phyloP scores from a whole-genome alignment of 2,329 filamentous ascomycete species.

The Lojkania enalia region DNA sequence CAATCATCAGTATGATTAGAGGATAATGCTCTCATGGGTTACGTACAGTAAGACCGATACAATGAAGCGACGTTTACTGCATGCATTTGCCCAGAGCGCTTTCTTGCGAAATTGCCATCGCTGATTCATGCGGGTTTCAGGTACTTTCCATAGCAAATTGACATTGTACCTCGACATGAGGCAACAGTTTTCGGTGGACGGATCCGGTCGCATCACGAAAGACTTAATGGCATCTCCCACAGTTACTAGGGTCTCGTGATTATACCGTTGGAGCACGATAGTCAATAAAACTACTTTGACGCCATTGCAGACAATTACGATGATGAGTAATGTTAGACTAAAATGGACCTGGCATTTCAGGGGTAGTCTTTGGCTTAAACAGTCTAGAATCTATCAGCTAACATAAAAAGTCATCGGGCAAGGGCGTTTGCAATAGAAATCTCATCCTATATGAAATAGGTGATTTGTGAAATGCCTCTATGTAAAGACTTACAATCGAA shows the following conservation, averaged over 20 bases:
- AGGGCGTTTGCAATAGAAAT: slow-evolving; percentile 3
- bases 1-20: too few species aligned
- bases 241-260: slow-evolving; percentile 22
- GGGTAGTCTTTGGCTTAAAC: slow-evolving; percentile 12
- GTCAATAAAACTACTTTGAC: slow-evolving; percentile 27
- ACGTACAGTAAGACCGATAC: not conserved
- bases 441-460: too few species aligned
- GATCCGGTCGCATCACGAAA: slow-evolving; percentile 13
- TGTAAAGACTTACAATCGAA: too few species aligned
- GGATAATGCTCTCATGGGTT: too few species aligned
- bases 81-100: not conserved
- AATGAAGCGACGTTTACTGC: not conserved
- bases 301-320: slow-evolving; percentile 28
- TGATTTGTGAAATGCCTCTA: too few species aligned
- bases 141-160: not conserved
- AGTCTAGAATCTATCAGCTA: slow-evolving; percentile 13
- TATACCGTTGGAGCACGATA: slow-evolving; percentile 19
- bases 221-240: slow-evolving; percentile 20
- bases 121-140: not conserved
- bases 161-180: slow-evolving; percentile 3
- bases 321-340: slow-evolving; percentile 21
- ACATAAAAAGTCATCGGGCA: not conserved
- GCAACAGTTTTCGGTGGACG: slow-evolving; percentile 5
- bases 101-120: not conserved
- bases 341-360: slow-evolving; percentile 16